Evolutionary conservation across 1,284 basidiomycete genomes (phyloP).

Genomic region (Exsudoporus floridanus): DNA sequence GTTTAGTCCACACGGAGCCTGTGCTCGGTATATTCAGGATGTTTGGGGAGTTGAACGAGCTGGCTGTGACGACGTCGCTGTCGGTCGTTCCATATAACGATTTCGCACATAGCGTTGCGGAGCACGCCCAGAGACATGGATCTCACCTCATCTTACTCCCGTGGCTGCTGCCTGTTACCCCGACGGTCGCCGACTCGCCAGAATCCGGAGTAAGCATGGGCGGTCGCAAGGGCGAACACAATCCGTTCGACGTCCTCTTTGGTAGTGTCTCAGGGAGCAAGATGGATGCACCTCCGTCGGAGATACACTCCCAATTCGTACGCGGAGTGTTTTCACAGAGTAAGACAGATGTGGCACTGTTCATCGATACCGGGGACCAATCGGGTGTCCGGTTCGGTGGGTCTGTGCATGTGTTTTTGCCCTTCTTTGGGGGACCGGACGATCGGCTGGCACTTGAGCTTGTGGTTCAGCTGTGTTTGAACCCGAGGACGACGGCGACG

Average conservation of each 20-base stretch:
- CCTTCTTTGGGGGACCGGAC: conserved; percentile 95
- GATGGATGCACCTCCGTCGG: conserved; percentile 38
- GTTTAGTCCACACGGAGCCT: conserved; percentile 74
- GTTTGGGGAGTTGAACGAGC: conserved; percentile 76
- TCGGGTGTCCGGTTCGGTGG: conserved; percentile 23
- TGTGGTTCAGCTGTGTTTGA: conserved; percentile 77
- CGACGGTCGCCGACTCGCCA: conserved; percentile 3
- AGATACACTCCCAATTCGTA: conserved; percentile 78
- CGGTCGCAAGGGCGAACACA: conserved; percentile 23
- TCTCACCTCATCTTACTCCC: conserved; percentile 84
- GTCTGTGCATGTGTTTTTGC: conserved; percentile 73
- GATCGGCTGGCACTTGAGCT: conserved; percentile 86
- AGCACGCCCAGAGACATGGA: conserved; percentile 59
- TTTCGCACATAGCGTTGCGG: conserved; percentile 64
- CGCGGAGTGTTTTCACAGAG: conserved; percentile 76
- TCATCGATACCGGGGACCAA: conserved; percentile 64
- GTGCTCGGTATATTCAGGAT: conserved; percentile 81
- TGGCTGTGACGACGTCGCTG: conserved; percentile 67
- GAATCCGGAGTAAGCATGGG: background rate
- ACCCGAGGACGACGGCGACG: conserved; percentile 68
- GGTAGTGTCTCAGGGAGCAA: conserved; percentile 20
- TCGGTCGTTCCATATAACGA: conserved; percentile 69
- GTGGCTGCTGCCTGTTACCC: conserved; percentile 52
- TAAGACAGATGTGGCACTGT: conserved; percentile 74
- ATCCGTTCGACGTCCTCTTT: conserved; percentile 68